Evolutionary conservation across 768 basidiomycete species (phyloP).

Genomic region (Suillus sp.): DNA sequence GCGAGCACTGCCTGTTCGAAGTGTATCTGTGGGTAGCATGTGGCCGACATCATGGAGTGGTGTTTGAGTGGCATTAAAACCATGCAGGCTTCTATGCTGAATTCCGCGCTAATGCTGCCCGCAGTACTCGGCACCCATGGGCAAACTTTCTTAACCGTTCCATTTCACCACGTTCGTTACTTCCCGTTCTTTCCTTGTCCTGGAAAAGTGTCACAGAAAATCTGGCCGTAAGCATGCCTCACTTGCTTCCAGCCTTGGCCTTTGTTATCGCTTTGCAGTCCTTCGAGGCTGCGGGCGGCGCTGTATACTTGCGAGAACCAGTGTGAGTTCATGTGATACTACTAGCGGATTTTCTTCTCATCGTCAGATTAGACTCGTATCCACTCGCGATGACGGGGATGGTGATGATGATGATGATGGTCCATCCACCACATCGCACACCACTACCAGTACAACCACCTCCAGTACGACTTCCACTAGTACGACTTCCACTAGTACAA

Average conservation of each 20-base stretch:
- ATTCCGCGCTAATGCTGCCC: not conserved
- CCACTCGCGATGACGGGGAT: not conserved
- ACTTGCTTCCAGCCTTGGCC: conserved; percentile 9
- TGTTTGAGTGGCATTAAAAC: not conserved
- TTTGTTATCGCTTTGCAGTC: conserved; percentile 13
- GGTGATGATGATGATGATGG: not conserved
- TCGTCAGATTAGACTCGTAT: not conserved
- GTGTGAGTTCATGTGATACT: conserved; percentile 6
- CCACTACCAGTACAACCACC: not conserved
- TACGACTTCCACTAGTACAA: conserved; percentile 1
- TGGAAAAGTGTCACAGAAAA: not conserved
- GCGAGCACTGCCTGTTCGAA: not conserved
- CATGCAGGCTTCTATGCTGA: not conserved
- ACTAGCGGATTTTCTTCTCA: not conserved
- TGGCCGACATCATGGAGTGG: not conserved
- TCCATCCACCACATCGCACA: conserved; percentile 2
- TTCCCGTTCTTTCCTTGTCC: not conserved
- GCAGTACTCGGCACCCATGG: not conserved
- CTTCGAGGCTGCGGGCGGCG: not conserved
- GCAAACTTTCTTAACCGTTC: too few relatives aligned
- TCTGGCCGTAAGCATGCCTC: conserved; percentile 2
- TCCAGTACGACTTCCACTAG: not conserved
- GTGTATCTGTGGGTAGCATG: not conserved
- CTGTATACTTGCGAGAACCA: conserved; percentile 2
- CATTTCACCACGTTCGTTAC: not conserved